A percentile compares a stretch with the other conserved stretches of the same genome.
These are phyloP conservation scores for Epicoccum sorghinum DNA, from an alignment of 2,329 filamentous ascomycete genomes.

Conservation along the genomic window DNA sequence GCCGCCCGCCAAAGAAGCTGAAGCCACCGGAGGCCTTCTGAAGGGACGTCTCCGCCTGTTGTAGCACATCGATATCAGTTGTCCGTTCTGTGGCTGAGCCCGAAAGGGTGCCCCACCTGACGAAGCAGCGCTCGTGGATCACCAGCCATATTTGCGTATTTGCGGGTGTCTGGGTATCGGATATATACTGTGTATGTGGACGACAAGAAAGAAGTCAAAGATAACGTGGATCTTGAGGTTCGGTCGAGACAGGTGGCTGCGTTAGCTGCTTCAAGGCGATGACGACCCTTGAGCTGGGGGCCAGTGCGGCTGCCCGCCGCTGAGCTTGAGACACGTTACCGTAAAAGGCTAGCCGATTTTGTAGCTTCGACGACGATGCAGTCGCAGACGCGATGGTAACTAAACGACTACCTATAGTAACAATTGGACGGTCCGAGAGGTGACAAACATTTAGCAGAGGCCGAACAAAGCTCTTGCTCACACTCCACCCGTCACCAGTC, in stretches of 20 bases:
- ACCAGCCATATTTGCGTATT: constrained; percentile 41
- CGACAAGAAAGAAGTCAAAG: constrained; percentile 5
- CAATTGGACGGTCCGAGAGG: neutral
- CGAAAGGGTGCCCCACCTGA: constrained; percentile 42
- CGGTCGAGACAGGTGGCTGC: constrained; percentile 44
- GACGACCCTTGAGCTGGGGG: constrained; percentile 30
- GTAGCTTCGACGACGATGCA: constrained; percentile 29
- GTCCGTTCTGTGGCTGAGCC: constrained; percentile 38
- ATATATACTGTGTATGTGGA: neutral
- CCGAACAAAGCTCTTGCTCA: no score
- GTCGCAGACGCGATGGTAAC: neutral
- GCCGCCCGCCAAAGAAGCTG: constrained; percentile 83
- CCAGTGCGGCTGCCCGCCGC: constrained; percentile 31
- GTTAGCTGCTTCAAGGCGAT: constrained; percentile 39
- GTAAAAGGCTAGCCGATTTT: constrained; percentile 26
- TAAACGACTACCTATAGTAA: neutral
- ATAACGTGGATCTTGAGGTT: constrained; percentile 22
- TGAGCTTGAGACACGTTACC: constrained; percentile 23
- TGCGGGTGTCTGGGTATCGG: neutral
- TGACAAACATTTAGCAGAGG: neutral
- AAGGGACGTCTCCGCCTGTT: constrained; percentile 84
- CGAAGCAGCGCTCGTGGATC: constrained; percentile 46
- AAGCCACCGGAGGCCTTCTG: constrained; percentile 79
- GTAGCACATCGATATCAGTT: constrained; percentile 34
- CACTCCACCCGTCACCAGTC: neutral